Evolutionary conservation across 768 basidiomycete genomes (phyloP).

Genomic region (Royoungia palumana): DNA sequence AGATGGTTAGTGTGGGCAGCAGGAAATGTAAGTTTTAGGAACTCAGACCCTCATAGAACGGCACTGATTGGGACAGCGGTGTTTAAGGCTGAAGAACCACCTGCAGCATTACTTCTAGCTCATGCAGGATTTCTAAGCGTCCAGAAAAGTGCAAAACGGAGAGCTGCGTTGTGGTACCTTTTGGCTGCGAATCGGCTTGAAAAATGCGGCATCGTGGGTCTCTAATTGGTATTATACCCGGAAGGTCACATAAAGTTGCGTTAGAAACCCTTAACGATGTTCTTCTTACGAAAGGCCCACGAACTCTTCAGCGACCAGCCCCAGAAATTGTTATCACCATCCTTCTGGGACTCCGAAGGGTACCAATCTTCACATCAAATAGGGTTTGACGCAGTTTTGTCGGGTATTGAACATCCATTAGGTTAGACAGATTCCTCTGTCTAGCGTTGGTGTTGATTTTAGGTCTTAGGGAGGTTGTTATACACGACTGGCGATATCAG

Average conservation of each 20-base stretch:
- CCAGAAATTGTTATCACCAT: constrained; percentile 65
- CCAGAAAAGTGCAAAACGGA: constrained; percentile 52
- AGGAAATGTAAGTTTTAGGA: constrained; percentile 56
- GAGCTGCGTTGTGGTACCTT: constrained; percentile 78
- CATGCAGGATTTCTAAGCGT: constrained; percentile 74
- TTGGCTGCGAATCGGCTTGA: constrained; percentile 74
- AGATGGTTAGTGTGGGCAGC: constrained; percentile 87
- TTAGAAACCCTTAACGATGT: constrained; percentile 83
- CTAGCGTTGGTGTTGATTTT: constrained; percentile 6
- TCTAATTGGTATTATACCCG: constrained; percentile 4
- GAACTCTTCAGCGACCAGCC: constrained; percentile 53
- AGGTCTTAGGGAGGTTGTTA: constrained; percentile 64
- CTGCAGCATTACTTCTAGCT: constrained; percentile 73
- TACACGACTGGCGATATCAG: constrained; percentile 87
- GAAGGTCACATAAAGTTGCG: constrained; percentile 1
- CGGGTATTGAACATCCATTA: constrained; percentile 77
- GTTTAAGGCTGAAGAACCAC: constrained; percentile 75
- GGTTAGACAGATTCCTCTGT: constrained; percentile 39
- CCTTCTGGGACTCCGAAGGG: constrained; percentile 76
- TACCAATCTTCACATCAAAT: constrained; percentile 34
- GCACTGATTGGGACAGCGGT: constrained; percentile 27
- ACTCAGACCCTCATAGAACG: constrained; percentile 1
- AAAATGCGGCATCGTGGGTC: constrained; percentile 78
- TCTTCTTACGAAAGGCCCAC: constrained; percentile 71
- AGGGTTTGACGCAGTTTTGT: constrained; percentile 61